Evolutionary conservation across 345 rosid species (phyloP).

Genomic region (Aquilaria yunnanensis): DNA sequence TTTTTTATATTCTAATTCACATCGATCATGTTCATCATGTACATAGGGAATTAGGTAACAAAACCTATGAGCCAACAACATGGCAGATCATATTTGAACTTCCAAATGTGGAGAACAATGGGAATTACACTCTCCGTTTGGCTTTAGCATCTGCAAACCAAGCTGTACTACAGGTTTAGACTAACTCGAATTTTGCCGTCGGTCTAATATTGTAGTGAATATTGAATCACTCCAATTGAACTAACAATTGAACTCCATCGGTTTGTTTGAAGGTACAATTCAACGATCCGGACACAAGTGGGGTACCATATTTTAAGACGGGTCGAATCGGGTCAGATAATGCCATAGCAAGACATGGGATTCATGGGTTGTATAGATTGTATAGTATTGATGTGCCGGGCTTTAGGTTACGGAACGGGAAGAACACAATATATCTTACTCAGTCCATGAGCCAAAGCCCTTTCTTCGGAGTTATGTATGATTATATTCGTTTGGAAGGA

Average conservation of each 20-base stretch:
- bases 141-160: conserved; percentile 66
- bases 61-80: conserved; percentile 37
- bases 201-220: background rate
- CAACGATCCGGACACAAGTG: conserved; percentile 22
- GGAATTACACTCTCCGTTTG: conserved; percentile 53
- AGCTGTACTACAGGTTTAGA: conserved; percentile 40
- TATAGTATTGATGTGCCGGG: conserved; percentile 43
- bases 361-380: conserved; percentile 70
- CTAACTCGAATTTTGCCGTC: background rate
- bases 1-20: too few relatives aligned
- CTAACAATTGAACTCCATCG: background rate
- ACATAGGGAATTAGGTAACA: conserved; percentile 34
- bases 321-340: conserved; percentile 58
- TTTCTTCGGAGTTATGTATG: conserved; percentile 74
- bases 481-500: conserved; percentile 75
- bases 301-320: conserved; percentile 37
- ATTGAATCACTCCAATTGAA: background rate
- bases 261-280: conserved; percentile 37
- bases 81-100: conserved; percentile 60
- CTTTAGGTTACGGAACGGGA: conserved; percentile 29
- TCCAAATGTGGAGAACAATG: conserved; percentile 14
- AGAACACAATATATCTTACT: conserved; percentile 51
- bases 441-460: conserved; percentile 37
- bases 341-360: conserved; percentile 85
- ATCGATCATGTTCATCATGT: background rate